Evolutionary conservation across 345 rosid species (phyloP).

Genomic region (Lepidium africanum): DNA sequence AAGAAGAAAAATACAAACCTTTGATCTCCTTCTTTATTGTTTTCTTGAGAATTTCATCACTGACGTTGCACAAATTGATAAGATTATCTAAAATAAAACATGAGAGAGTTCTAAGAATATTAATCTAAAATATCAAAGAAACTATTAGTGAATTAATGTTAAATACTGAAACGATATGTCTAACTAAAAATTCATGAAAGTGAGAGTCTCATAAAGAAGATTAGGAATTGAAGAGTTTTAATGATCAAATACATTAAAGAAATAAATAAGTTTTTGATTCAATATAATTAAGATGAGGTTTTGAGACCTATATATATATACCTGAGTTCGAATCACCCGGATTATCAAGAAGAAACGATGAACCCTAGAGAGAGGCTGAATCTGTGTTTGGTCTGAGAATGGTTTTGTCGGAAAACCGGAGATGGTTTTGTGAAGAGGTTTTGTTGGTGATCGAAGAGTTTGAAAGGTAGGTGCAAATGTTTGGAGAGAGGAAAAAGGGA

Average conservation of each 20-base stretch:
- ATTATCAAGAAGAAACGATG: background rate
- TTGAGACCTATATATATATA: background rate
- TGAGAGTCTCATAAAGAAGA: conserved; percentile 5
- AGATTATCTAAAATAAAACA: background rate
- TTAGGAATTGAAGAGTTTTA: background rate
- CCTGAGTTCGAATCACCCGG: too few species aligned
- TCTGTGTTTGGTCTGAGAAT: background rate
- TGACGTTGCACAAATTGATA: background rate
- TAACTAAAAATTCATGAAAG: conserved; percentile 4
- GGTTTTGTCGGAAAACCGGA: conserved; percentile 7
- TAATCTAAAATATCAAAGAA: background rate
- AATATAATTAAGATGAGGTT: background rate
- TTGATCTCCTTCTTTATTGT: background rate
- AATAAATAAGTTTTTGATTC: background rate
- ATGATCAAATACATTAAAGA: background rate
- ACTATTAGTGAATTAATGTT: background rate
- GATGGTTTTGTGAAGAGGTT: conserved; percentile 1
- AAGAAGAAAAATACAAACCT: conserved; percentile 15
- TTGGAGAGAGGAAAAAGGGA: too few species aligned
- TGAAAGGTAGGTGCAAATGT: conserved; percentile 30
- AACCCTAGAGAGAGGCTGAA: background rate
- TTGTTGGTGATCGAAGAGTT: background rate
- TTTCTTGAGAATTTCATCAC: background rate
- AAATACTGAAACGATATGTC: background rate
- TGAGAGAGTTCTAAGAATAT: background rate